phyloP scores from a whole-genome alignment of 352 stramenopile genomes.

The Phytophthora nicotianae region DNA sequence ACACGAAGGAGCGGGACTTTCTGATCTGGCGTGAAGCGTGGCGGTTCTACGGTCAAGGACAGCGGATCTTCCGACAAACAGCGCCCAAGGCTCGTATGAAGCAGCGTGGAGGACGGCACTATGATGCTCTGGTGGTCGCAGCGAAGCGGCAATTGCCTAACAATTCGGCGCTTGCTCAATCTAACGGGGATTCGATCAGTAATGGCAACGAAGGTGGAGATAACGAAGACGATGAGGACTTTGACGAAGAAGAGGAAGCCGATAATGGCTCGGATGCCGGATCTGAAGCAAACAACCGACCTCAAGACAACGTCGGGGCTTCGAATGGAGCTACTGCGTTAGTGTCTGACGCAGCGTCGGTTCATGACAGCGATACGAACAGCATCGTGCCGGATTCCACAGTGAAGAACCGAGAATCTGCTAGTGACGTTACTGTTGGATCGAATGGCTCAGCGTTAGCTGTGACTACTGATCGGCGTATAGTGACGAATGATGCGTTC shows the following conservation, averaged over 20 bases:
- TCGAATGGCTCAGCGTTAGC: slow-evolving; percentile 5
- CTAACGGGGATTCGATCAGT: slow-evolving; percentile 35
- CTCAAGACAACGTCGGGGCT: slow-evolving; percentile 22
- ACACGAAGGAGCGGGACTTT: slow-evolving; percentile 88
- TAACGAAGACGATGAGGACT: slow-evolving; percentile 37
- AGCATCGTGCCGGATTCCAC: slow-evolving; percentile 20
- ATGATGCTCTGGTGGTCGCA: slow-evolving; percentile 70
- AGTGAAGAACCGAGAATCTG: slow-evolving; percentile 9
- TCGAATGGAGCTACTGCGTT: slow-evolving; percentile 9
- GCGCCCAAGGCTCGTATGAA: slow-evolving; percentile 82
- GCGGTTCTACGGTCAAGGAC: slow-evolving; percentile 89
- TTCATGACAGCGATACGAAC: slow-evolving; percentile 21
- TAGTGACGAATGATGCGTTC: slow-evolving; percentile 35
- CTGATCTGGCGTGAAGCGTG: slow-evolving; percentile 93
- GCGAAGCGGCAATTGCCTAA: slow-evolving; percentile 84
- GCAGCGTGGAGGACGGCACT: slow-evolving; percentile 69
- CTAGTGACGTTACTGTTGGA: slow-evolving; percentile 2
- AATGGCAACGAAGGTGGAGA: slow-evolving; percentile 35
- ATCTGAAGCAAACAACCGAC: slow-evolving; percentile 21
- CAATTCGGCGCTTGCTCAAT: slow-evolving; percentile 67
- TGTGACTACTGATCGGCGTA: slow-evolving; percentile 20
- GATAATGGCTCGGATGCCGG: slow-evolving; percentile 34
- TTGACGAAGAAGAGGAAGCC: slow-evolving; percentile 38
- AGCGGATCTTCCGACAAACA: slow-evolving; percentile 73
- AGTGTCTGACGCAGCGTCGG: slow-evolving; percentile 8